Evolutionary conservation across 2,329 filamentous ascomycete genomes (phyloP).

Genomic region (Ascochyta fabae): DNA sequence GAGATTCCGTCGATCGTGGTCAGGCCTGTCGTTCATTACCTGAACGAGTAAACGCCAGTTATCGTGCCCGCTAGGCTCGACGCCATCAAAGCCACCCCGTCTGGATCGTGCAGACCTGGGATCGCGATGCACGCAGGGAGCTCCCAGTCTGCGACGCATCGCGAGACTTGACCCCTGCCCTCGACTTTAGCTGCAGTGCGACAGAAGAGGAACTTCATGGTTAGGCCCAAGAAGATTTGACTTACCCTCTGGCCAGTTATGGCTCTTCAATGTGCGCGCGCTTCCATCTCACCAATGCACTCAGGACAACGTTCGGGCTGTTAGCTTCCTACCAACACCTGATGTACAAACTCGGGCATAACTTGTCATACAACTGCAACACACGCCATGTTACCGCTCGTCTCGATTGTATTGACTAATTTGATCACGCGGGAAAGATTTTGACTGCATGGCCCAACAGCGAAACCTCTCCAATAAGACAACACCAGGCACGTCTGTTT

Average conservation of each 20-base stretch:
- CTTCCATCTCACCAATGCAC: conserved; percentile 14
- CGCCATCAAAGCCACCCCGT: conserved; percentile 44
- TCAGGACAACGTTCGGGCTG: not conserved
- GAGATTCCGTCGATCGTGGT: conserved; percentile 39
- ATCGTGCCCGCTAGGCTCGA: conserved; percentile 40
- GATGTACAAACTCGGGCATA: conserved; percentile 6
- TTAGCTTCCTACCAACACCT: conserved; percentile 9
- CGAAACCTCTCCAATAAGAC: conserved; percentile 6
- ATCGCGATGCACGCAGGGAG: conserved; percentile 38
- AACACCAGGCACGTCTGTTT: not conserved
- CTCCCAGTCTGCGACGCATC: conserved; percentile 23
- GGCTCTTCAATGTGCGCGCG: conserved; percentile 25
- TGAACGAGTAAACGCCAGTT: conserved; percentile 32
- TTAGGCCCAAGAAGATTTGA: conserved; percentile 10
- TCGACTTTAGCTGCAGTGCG: conserved; percentile 22
- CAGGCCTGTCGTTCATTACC: conserved; percentile 36
- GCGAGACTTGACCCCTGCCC: conserved; percentile 18
- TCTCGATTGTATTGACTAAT: conserved; percentile 3
- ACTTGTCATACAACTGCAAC: conserved; percentile 11
- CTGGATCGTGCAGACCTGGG: conserved; percentile 41
- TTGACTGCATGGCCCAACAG: conserved; percentile 8
- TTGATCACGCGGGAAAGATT: not conserved
- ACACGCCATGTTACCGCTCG: not conserved
- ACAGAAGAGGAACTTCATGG: conserved; percentile 10
- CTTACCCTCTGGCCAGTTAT: conserved; percentile 15